Percentiles rank a stretch among this genome's conserved stretches.
Evolutionary conservation across 495 filamentous ascomycete species (phyloP).

Genomic region (Chaetomium tenue): DNA sequence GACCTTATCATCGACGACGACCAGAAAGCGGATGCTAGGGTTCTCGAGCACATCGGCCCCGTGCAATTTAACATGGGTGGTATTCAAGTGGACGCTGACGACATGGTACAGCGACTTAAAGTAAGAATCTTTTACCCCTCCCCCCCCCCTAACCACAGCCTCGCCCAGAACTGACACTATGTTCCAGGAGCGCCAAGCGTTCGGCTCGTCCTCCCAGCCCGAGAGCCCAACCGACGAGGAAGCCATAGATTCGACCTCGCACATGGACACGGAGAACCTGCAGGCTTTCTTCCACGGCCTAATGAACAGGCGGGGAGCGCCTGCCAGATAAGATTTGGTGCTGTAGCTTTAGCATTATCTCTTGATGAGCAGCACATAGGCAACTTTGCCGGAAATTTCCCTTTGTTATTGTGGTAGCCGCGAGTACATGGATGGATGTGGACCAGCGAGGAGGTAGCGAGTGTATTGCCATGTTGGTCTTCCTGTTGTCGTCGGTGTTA

Average conservation of each 20-base stretch:
- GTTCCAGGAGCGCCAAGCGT: conserved; percentile 49
- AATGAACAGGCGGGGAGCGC: conserved; percentile 41
- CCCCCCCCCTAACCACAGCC: neutral
- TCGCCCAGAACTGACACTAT: neutral
- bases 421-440: neutral
- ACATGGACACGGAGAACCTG: conserved; percentile 49
- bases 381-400: neutral
- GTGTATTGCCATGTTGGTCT: conserved; percentile 1
- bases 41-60: conserved; percentile 88
- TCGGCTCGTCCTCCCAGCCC: conserved; percentile 41
- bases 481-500: neutral
- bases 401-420: neutral
- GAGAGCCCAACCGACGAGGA: conserved; percentile 33
- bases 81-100: conserved; percentile 94
- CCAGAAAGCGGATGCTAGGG: conserved; percentile 52
- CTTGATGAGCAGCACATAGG: neutral
- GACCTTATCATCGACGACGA: conserved; percentile 20
- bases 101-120: conserved; percentile 86
- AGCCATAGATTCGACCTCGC: conserved; percentile 33
- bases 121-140: conserved; percentile 44
- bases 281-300: conserved; percentile 51
- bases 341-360: no score
- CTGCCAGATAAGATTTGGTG: conserved; percentile 15
- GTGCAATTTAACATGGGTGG: conserved; percentile 97
- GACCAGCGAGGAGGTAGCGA: neutral